These are phyloP conservation scores for Oxyria digyna DNA, from an alignment of 148 eudicot species.

Conservation along the genomic window DNA sequence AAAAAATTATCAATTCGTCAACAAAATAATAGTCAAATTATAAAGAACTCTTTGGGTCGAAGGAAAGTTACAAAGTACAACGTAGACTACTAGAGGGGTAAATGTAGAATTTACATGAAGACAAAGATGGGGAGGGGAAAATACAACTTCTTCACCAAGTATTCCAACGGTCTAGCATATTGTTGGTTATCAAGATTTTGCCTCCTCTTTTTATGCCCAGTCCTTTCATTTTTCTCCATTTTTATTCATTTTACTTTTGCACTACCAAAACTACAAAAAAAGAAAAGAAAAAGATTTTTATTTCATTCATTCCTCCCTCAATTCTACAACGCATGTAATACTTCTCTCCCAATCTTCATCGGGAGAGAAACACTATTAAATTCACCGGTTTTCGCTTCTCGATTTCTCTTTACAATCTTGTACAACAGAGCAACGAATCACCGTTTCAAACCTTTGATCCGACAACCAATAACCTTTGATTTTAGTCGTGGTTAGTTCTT, in stretches of 20 bases:
- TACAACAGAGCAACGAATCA: too few relatives aligned
- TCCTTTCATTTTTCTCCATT: background rate
- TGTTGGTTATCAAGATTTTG: too few relatives aligned
- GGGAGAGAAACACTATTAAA: background rate
- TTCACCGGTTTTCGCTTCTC: background rate
- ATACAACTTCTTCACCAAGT: too few relatives aligned
- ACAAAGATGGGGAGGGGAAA: background rate
- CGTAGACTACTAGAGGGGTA: too few relatives aligned
- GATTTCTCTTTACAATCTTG: too few relatives aligned
- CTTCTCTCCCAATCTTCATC: constrained; percentile 1
- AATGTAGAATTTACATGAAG: background rate
- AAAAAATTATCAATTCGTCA: too few relatives aligned
- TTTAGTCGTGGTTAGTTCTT: too few relatives aligned
- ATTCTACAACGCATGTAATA: background rate
- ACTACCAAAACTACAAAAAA: background rate
- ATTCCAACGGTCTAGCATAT: too few relatives aligned
- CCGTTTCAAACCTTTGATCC: background rate
- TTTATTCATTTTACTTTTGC: background rate
- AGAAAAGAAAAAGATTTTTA: too few relatives aligned
- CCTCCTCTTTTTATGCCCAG: background rate
- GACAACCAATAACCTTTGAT: background rate
- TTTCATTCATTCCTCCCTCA: constrained; percentile 6
- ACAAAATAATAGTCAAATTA: too few relatives aligned
- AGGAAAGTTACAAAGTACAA: too few relatives aligned
- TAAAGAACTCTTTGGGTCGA: too few relatives aligned